Conservation (phyloP, 768 basidiomycete species). For the Pholiota molesta region DNA sequence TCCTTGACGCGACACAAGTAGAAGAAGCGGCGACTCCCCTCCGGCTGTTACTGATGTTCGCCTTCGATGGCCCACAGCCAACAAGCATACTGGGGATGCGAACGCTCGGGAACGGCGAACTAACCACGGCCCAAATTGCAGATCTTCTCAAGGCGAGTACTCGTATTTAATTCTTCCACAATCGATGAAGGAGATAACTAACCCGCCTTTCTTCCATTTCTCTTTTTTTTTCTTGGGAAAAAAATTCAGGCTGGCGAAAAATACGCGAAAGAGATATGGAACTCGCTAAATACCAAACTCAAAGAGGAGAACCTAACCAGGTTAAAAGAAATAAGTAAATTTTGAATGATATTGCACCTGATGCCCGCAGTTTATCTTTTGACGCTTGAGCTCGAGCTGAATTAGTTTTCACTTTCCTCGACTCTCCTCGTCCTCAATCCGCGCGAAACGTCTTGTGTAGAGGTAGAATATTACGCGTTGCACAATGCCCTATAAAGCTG, state of each 20-base stretch:
- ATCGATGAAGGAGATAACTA: not conserved
- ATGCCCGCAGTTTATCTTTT: no score
- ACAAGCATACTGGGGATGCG: slow-evolving; percentile 64
- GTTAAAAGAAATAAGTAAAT: slow-evolving; percentile 54
- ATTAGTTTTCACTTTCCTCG: no score
- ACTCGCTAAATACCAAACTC: slow-evolving; percentile 62
- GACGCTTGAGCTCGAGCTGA: no score
- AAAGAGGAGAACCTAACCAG: slow-evolving; percentile 67
- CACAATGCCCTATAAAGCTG: no score
- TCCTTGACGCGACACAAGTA: slow-evolving; percentile 70
- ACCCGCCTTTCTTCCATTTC: not conserved
- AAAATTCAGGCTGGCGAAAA: slow-evolving; percentile 60
- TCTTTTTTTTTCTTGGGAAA: not conserved
- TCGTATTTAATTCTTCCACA: not conserved
- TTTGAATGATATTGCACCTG: slow-evolving; percentile 10
- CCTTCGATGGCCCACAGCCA: slow-evolving; percentile 42
- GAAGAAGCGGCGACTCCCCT: slow-evolving; percentile 74
- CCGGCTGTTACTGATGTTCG: slow-evolving; percentile 64
- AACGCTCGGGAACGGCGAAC: slow-evolving; percentile 63
- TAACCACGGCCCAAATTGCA: slow-evolving; percentile 49
- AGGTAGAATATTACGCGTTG: no score
- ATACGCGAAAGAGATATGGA: slow-evolving; percentile 60
- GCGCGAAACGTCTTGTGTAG: no score
- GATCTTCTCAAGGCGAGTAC: slow-evolving; percentile 55
- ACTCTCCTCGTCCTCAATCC: no score